Percentiles rank a stretch among this genome's conserved stretches.
Evolutionary conservation across 179 eudicot genomes (phyloP).

Genomic region (Beta lomatogona): DNA sequence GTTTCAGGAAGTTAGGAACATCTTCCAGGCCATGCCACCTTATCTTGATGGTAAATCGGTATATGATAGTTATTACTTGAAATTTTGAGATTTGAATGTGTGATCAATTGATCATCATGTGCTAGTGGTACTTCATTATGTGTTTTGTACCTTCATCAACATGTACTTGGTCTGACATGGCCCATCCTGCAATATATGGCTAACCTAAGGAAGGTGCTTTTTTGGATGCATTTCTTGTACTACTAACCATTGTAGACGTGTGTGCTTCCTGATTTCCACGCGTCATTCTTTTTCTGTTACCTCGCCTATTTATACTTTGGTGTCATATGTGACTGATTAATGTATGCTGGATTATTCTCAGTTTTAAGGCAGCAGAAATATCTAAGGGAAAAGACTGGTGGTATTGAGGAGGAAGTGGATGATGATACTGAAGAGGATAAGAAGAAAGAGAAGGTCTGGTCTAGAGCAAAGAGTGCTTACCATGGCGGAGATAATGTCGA

Average conservation of each 20-base stretch:
- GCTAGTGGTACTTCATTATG: not conserved
- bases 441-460: slow-evolving; percentile 51
- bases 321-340: slow-evolving; percentile 15
- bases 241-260: not conserved
- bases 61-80: not conserved
- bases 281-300: slow-evolving; percentile 11
- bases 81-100: not conserved
- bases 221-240: not conserved
- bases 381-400: slow-evolving; percentile 58
- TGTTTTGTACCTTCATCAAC: not conserved
- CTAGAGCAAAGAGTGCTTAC: slow-evolving; percentile 40
- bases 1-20: not conserved
- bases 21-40: not conserved
- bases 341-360: slow-evolving; percentile 27
- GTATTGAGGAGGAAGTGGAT: slow-evolving; percentile 64
- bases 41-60: not conserved
- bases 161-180: not conserved
- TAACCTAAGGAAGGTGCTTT: not conserved
- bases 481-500: slow-evolving; percentile 52
- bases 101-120: not conserved
- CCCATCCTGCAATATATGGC: not conserved
- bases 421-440: slow-evolving; percentile 75
- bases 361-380: slow-evolving; percentile 61
- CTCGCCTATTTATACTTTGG: not conserved
- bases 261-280: not conserved